Percentiles rank a stretch among this genome's conserved stretches.
Evolutionary conservation across 2,329 filamentous ascomycete species (phyloP).

Genomic region (Fusarium sulawesiense): DNA sequence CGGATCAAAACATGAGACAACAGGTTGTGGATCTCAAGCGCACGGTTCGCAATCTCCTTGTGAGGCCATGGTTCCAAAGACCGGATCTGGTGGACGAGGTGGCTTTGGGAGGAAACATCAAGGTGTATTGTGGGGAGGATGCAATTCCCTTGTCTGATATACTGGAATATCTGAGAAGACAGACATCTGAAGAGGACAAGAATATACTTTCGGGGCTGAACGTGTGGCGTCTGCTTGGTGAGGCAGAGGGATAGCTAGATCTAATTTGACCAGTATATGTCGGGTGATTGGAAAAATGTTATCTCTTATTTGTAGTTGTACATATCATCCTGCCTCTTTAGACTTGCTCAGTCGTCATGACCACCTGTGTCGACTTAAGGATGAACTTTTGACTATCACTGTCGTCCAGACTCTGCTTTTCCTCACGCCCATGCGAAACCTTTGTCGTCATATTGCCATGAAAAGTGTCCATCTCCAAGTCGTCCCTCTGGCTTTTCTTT

Average conservation of each 20-base stretch:
- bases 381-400: conserved; percentile 41
- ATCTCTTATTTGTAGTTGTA: no score
- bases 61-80: background rate
- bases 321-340: background rate
- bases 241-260: background rate
- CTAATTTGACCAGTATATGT: no score
- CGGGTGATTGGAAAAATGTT: no score
- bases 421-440: background rate
- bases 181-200: background rate
- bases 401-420: conserved; percentile 35
- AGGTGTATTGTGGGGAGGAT: background rate
- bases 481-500: background rate
- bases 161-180: background rate
- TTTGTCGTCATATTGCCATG: background rate
- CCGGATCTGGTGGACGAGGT: background rate
- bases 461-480: conserved; percentile 17
- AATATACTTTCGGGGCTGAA: background rate
- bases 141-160: background rate
- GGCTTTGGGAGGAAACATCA: background rate
- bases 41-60: background rate
- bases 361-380: conserved; percentile 38
- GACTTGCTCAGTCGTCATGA: conserved; percentile 1
- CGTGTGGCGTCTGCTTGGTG: background rate
- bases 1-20: accelerated
- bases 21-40: background rate